Percentiles rank a stretch among this genome's conserved stretches.
Conservation (phyloP, 352 stramenopile genomes). For the Pythium biforme region DNA sequence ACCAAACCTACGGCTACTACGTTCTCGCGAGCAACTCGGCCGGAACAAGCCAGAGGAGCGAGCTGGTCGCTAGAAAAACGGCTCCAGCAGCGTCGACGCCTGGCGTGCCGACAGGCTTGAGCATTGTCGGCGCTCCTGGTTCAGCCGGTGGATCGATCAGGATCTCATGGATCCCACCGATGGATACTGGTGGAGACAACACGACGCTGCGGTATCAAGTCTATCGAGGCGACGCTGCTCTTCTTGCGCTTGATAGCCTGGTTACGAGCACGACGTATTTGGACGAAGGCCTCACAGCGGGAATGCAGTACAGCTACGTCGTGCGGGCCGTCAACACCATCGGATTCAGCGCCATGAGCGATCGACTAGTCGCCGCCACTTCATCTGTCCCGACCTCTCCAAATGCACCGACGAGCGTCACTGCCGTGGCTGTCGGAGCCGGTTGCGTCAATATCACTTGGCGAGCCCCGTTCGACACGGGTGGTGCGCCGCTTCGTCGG, state of each 20-base stretch:
- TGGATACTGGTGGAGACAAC: constrained; percentile 43
- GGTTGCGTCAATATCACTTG: constrained; percentile 36
- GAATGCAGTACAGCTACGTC: constrained; percentile 40
- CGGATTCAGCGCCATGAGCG: constrained; percentile 32
- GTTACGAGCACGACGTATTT: constrained; percentile 20
- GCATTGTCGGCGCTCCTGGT: not conserved
- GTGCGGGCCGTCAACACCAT: constrained; percentile 42
- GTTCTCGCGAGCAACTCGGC: constrained; percentile 42
- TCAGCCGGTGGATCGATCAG: constrained; percentile 41
- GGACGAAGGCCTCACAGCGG: constrained; percentile 29
- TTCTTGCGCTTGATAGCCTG: constrained; percentile 14
- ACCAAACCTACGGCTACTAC: constrained; percentile 46
- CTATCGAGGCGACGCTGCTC: constrained; percentile 30
- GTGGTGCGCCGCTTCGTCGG: constrained; percentile 33
- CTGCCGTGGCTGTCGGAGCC: constrained; percentile 24
- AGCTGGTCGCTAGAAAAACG: constrained; percentile 25
- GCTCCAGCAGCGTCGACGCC: constrained; percentile 27
- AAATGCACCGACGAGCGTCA: not conserved
- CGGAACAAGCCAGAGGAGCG: constrained; percentile 36
- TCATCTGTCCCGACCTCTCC: constrained; percentile 29
- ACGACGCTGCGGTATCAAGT: constrained; percentile 39
- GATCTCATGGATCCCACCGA: constrained; percentile 38
- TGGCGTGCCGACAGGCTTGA: constrained; percentile 28
- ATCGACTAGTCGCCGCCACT: constrained; percentile 30
- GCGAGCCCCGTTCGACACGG: constrained; percentile 33